Evolutionary conservation across 1,284 basidiomycete genomes (phyloP).

Genomic region (Fomitopsis palustris): DNA sequence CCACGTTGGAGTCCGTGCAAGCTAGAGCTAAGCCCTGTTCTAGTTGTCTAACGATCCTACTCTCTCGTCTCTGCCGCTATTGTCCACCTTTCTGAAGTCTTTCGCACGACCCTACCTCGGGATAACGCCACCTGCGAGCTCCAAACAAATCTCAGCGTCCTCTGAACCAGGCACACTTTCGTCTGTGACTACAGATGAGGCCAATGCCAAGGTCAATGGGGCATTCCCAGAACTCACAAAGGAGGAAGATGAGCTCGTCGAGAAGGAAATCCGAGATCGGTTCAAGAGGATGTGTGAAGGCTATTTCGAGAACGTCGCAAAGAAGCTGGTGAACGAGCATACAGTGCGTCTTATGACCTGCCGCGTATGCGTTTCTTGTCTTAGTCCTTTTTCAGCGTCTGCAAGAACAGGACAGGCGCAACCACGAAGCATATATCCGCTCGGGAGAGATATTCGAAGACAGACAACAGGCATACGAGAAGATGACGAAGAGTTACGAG

Average conservation of each 20-base stretch:
- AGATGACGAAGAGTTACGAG: conserved; percentile 95
- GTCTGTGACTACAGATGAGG: conserved; percentile 36
- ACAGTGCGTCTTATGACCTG: conserved; percentile 51
- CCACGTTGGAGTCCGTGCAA: background rate
- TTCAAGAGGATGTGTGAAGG: conserved; percentile 92
- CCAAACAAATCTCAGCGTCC: conserved; percentile 53
- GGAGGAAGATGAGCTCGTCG: conserved; percentile 74
- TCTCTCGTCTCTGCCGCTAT: conserved; percentile 80
- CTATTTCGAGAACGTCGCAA: conserved; percentile 90
- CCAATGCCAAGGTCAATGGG: conserved; percentile 28
- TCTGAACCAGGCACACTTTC: conserved; percentile 55
- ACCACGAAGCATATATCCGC: conserved; percentile 36
- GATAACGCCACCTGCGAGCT: conserved; percentile 47
- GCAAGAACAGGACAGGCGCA: conserved; percentile 83
- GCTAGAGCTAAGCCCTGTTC: conserved; percentile 3
- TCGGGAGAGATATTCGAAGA: conserved; percentile 97
- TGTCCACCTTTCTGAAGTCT: conserved; percentile 82
- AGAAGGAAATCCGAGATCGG: conserved; percentile 80
- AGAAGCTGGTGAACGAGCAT: conserved; percentile 90
- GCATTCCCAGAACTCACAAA: conserved; percentile 40
- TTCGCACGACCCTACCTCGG: conserved; percentile 83
- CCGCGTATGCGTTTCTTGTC: background rate
- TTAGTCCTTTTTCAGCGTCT: conserved; percentile 56
- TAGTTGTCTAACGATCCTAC: conserved; percentile 87
- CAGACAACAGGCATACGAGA: conserved; percentile 96